phyloP scores from a whole-genome alignment of 805 yeast species.

The Ogataea nonfermentans region DNA sequence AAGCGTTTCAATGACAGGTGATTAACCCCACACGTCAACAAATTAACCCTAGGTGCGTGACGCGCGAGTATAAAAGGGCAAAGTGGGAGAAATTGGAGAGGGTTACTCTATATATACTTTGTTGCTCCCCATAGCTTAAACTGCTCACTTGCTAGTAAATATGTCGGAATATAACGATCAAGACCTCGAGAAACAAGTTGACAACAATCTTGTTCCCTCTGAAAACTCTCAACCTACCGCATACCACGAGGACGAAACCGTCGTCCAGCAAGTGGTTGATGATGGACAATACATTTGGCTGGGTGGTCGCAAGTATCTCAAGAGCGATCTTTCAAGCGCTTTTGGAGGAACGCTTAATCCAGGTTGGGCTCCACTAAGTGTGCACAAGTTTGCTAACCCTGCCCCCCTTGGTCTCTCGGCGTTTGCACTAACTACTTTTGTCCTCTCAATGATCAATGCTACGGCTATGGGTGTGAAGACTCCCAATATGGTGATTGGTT shows the following conservation, averaged over 20 bases:
- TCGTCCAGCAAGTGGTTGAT: conserved; percentile 33
- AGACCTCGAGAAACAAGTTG: conserved; percentile 25
- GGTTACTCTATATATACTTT: too few relatives aligned
- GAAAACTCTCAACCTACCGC: conserved; percentile 25
- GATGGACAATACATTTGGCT: conserved; percentile 66
- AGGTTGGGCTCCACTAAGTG: conserved; percentile 57
- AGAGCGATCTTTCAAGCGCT: conserved; percentile 57
- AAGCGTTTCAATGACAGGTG: too few relatives aligned
- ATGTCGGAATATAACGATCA: conserved; percentile 8
- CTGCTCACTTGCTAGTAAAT: not conserved
- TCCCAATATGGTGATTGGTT: conserved; percentile 60
- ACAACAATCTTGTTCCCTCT: conserved; percentile 17
- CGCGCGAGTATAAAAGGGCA: too few relatives aligned
- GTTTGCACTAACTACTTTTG: conserved; percentile 67
- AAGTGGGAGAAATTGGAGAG: too few relatives aligned
- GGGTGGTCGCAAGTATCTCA: conserved; percentile 69
- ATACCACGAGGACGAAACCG: conserved; percentile 15
- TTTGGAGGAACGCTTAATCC: conserved; percentile 85
- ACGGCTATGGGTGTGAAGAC: conserved; percentile 66
- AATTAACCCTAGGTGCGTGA: not conserved
- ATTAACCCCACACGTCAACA: conserved; percentile 2
- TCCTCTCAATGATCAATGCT: conserved; percentile 59
- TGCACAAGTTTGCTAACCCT: conserved; percentile 66
- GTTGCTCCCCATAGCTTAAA: not conserved
- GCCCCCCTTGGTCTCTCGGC: conserved; percentile 74